Conservation (phyloP, 2,329 filamentous ascomycete species). For the Pseudogymnoascus sp. region DNA sequence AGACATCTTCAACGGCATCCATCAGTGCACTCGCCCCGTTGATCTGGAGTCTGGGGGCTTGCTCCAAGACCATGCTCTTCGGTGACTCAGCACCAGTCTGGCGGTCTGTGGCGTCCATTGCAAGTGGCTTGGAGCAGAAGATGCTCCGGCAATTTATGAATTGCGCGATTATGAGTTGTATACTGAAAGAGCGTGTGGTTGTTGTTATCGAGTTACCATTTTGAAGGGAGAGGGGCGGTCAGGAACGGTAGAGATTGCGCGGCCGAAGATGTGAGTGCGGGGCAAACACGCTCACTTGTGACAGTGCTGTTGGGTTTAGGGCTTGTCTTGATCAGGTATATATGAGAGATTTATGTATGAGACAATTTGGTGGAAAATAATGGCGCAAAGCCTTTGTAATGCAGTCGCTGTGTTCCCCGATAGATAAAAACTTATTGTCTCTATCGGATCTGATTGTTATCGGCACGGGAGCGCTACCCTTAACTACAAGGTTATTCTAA, state of each 20-base stretch:
- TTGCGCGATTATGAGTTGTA: background rate
- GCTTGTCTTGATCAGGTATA: conserved; percentile 3
- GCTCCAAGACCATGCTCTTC: conserved; percentile 6
- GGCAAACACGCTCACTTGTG: background rate
- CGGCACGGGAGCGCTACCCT: background rate
- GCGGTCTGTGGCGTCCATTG: conserved; percentile 1
- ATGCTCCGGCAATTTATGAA: background rate
- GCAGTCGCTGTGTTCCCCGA: background rate
- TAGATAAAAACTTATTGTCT: conserved; percentile 1
- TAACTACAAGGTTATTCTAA: background rate
- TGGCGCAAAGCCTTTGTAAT: background rate
- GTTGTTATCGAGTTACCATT: conserved; percentile 24
- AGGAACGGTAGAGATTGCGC: conserved; percentile 16
- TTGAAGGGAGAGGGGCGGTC: conserved; percentile 17
- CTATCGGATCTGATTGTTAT: background rate
- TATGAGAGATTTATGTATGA: conserved; percentile 3
- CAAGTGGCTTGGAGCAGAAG: background rate
- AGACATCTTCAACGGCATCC: conserved; percentile 73
- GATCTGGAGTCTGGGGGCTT: conserved; percentile 4
- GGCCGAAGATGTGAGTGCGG: background rate
- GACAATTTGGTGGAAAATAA: conserved; percentile 8
- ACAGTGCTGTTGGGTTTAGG: background rate
- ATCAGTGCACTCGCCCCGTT: conserved; percentile 18
- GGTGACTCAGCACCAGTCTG: background rate
- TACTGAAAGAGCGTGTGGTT: conserved; percentile 13